Evolutionary conservation across 345 rosid species (phyloP), one percentile per base, ranked within the genome.

Genomic region (Isatis tinctoria): DNA sequence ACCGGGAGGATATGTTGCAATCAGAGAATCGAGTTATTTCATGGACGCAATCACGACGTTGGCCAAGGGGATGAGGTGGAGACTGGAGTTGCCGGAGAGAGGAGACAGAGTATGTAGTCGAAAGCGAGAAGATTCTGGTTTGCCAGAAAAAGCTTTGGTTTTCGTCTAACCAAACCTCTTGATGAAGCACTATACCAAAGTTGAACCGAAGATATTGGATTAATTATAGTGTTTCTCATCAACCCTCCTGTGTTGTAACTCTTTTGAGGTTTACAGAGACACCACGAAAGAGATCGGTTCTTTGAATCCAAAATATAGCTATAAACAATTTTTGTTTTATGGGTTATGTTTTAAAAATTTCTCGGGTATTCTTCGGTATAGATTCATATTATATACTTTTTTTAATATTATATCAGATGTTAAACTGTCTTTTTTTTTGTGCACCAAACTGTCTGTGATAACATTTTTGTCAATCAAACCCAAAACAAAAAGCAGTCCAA

Each of bases 81-180:
- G n/a, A n/a, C n/a, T n/a, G n/a, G n/a, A 56, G 78, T 36, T 95
- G 99, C 83, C 87, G 68, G 4, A 87, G 76, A 74, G 94, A 95
- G 41, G 84, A 88, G 52, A 85, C 99, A 0, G 93, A 90, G 62
- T 84, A 87, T 17, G 81, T 73, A 0, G 79, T 81, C 1, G 87
- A 85, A 74, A 95, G 84, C 74, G 99, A 92, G 87, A 95, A 86
- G 82, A 24, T 92, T 71, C 59, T 95, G 81, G 68, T 95, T 67
- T 95, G 99, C 82, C 89, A 90, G 89, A 95, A 95, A 74, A 92
- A 87, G 52, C 92, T 92, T 12, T 95, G 98, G 96, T 85, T 83
- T 78, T 83, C 99, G 2, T 77, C 80, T 41, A 77, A 59, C 51
- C 73, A 77, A 59, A 51, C 63, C 28, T 77, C 76, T 28, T 70